Conservation (phyloP, 1,284 basidiomycete genomes). For the Boletus sp. region DNA sequence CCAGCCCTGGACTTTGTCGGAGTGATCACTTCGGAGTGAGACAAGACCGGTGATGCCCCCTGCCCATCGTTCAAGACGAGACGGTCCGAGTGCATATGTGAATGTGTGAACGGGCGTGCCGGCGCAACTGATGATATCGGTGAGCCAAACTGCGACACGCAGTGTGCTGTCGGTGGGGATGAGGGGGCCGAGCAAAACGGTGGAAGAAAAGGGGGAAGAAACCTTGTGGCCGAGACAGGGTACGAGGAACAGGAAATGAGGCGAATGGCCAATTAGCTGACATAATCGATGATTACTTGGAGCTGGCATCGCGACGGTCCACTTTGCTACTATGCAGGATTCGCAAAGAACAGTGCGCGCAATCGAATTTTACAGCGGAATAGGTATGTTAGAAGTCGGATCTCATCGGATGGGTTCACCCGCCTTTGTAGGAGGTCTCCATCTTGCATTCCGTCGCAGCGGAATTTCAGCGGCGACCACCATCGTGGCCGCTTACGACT, state of each 20-base stretch:
- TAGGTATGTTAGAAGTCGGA: slow-evolving; percentile 48
- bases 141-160: not conserved
- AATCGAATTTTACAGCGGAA: slow-evolving; percentile 80
- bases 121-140: not conserved
- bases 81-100: slow-evolving; percentile 5
- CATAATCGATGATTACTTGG: slow-evolving; percentile 18
- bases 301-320: not conserved
- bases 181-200: slow-evolving; percentile 1
- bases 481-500: slow-evolving; percentile 63
- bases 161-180: not conserved
- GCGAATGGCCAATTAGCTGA: slow-evolving; percentile 28
- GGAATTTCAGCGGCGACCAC: slow-evolving; percentile 43
- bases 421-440: slow-evolving; percentile 61
- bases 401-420: slow-evolving; percentile 7
- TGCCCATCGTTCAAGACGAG: slow-evolving; percentile 11
- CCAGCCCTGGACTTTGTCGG: slow-evolving; percentile 18
- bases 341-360: slow-evolving; percentile 43
- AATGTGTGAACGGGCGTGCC: slow-evolving; percentile 14
- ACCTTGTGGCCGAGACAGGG: slow-evolving; percentile 4
- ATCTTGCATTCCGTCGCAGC: slow-evolving; percentile 64
- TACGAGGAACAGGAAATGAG: slow-evolving; percentile 21
- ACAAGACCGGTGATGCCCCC: slow-evolving; percentile 5
- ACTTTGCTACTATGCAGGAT: slow-evolving; percentile 12
- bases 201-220: slow-evolving; percentile 11
- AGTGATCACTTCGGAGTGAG: slow-evolving; percentile 16